A percentile compares a stretch with the other conserved stretches of the same genome.
These are phyloP conservation scores for Nicotiana otophora DNA, from an alignment of 257 asterid species.

Conservation along the genomic window DNA sequence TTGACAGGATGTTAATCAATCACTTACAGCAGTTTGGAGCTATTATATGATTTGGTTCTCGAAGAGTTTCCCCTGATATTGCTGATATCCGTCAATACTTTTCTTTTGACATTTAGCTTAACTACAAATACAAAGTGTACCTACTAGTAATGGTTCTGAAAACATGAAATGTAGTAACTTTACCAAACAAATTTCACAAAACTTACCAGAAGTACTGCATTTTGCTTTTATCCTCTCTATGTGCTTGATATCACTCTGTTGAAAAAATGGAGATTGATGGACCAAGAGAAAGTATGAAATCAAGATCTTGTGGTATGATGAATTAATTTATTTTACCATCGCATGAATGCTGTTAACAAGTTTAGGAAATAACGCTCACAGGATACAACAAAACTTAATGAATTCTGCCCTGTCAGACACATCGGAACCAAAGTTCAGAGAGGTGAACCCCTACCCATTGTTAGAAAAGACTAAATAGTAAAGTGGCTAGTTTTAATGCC, in stretches of 20 bases:
- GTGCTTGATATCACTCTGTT: conserved; percentile 37
- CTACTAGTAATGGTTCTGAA: neutral
- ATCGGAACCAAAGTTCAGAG: neutral
- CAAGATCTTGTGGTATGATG: neutral
- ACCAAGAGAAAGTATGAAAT: conserved; percentile 8
- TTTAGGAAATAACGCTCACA: neutral
- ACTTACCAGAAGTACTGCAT: conserved; percentile 40
- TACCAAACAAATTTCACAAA: neutral
- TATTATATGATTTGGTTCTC: conserved; percentile 33
- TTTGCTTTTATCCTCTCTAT: conserved; percentile 45
- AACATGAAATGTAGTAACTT: neutral
- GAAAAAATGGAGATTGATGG: conserved; percentile 15
- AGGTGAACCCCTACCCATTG: neutral
- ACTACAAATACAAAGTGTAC: conserved; percentile 33
- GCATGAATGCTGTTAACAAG: neutral
- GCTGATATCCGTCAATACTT: conserved; percentile 75
- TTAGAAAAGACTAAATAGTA: neutral
- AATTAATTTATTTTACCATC: conserved; percentile 3
- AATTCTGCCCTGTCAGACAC: neutral
- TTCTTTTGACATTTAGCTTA: conserved; percentile 48
- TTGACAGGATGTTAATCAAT: conserved; percentile 3
- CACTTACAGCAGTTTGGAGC: conserved; percentile 48
- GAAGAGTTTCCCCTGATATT: conserved; percentile 47
- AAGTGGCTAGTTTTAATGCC: neutral
- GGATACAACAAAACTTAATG: neutral